phyloP scores from a whole-genome alignment of 306 rosid species.

The Rosa persica region DNA sequence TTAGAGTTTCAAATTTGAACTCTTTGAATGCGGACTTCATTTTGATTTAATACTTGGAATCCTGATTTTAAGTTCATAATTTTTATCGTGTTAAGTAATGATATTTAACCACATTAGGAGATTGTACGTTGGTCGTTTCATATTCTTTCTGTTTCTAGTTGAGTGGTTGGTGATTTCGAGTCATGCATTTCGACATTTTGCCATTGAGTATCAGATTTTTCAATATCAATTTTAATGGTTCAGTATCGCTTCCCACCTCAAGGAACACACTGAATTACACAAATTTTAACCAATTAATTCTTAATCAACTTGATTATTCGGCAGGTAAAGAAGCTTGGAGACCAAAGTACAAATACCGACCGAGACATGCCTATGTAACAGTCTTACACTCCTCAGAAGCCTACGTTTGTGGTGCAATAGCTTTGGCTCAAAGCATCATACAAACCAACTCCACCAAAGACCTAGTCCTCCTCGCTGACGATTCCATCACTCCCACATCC shows the following conservation, averaged over 20 bases:
- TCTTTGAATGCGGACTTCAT: too few species aligned
- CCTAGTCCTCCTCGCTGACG: slow-evolving; percentile 70
- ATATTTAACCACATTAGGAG: neutral
- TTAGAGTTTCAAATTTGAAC: too few species aligned
- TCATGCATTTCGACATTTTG: neutral
- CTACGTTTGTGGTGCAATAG: slow-evolving; percentile 86
- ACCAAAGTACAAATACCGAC: neutral
- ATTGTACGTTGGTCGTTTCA: neutral
- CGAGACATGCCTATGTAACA: slow-evolving; percentile 61
- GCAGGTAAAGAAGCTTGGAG: slow-evolving; percentile 46
- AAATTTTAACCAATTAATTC: neutral
- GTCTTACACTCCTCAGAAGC: slow-evolving; percentile 82
- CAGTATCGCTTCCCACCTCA: neutral
- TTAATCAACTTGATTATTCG: neutral
- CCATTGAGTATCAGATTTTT: neutral
- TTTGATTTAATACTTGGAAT: too few species aligned
- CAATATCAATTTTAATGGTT: neutral
- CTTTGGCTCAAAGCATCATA: slow-evolving; percentile 76
- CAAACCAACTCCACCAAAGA: slow-evolving; percentile 46
- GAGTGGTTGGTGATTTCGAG: neutral
- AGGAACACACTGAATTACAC: neutral
- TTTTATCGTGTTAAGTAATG: too few species aligned
- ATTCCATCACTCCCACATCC: slow-evolving; percentile 46
- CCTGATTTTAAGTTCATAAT: too few species aligned
- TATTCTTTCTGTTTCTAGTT: neutral